A percentile compares a stretch with the other conserved stretches of the same genome.
Evolutionary conservation across 768 basidiomycete genomes (phyloP).

Genomic region (Collybia nuda): DNA sequence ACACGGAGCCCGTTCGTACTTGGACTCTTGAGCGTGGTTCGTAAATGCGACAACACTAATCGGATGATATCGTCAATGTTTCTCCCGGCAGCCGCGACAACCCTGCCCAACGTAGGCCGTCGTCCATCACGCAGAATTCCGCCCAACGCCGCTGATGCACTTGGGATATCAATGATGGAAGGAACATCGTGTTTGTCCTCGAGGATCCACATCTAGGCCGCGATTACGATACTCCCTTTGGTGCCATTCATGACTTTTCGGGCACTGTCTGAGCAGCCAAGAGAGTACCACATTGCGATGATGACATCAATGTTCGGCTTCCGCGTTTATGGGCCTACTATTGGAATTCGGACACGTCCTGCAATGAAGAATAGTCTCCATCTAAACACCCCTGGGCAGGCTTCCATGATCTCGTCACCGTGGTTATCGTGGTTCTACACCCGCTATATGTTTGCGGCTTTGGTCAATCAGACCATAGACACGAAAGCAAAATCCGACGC

Average conservation of each 20-base stretch:
- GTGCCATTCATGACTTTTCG: slow-evolving; percentile 28
- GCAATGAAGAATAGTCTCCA: slow-evolving; percentile 34
- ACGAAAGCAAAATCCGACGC: slow-evolving; percentile 26
- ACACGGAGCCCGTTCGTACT: slow-evolving; percentile 15
- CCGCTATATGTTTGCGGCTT: slow-evolving; percentile 22
- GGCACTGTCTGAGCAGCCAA: slow-evolving; percentile 24
- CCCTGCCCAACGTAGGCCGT: slow-evolving; percentile 21
- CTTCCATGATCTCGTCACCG: slow-evolving; percentile 19
- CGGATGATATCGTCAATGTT: slow-evolving; percentile 24
- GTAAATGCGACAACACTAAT: slow-evolving; percentile 25
- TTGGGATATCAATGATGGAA: slow-evolving; percentile 21
- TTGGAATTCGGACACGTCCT: slow-evolving; percentile 17
- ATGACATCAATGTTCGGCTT: slow-evolving; percentile 27
- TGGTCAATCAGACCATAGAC: slow-evolving; percentile 30
- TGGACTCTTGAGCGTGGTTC: slow-evolving; percentile 15
- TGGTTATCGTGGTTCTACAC: slow-evolving; percentile 12
- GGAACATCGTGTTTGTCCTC: slow-evolving; percentile 23
- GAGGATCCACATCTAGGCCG: slow-evolving; percentile 31
- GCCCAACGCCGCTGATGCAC: slow-evolving; percentile 27
- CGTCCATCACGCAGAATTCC: slow-evolving; percentile 21
- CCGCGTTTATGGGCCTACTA: slow-evolving; percentile 12
- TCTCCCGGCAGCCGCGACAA: slow-evolving; percentile 25
- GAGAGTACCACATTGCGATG: slow-evolving; percentile 24
- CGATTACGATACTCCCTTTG: slow-evolving; percentile 30
- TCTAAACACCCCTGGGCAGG: slow-evolving; percentile 35